phyloP scores from a whole-genome alignment of 345 rosid species.

The Xanthoceras sorbifolium region DNA sequence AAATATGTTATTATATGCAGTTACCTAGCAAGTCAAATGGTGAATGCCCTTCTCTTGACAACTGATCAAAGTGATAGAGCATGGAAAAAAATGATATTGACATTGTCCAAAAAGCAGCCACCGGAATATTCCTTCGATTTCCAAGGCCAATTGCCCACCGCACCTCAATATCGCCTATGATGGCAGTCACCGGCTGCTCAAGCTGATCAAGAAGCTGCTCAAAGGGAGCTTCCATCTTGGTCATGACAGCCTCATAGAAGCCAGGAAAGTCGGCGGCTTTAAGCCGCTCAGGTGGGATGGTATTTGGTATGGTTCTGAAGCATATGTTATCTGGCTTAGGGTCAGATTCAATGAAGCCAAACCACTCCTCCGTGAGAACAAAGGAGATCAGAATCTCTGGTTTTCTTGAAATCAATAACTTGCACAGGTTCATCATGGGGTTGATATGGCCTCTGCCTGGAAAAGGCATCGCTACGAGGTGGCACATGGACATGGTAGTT shows the following conservation, averaged over 20 bases:
- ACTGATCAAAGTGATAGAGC: conserved; percentile 34
- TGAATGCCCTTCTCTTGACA: conserved; percentile 18
- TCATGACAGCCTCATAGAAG: conserved; percentile 37
- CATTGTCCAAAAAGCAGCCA: conserved; percentile 47
- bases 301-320: conserved; percentile 33
- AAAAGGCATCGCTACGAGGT: conserved; percentile 46
- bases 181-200: conserved; percentile 30
- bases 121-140: conserved; percentile 43
- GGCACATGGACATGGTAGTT: conserved; percentile 22
- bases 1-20: too few species aligned
- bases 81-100: conserved; percentile 41
- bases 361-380: conserved; percentile 47
- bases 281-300: conserved; percentile 32
- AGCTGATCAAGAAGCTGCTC: conserved; percentile 47
- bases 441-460: conserved; percentile 46
- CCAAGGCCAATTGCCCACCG: conserved; percentile 36
- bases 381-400: conserved; percentile 28
- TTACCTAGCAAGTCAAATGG: conserved; percentile 34
- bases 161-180: conserved; percentile 41
- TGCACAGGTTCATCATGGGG: conserved; percentile 49
- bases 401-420: conserved; percentile 23
- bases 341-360: conserved; percentile 26
- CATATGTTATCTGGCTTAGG: conserved; percentile 15
- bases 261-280: conserved; percentile 27
- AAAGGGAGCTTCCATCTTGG: conserved; percentile 37